Base-by-base conservation (phyloP, 2,329 filamentous ascomycete genomes). In the Colletotrichum ledebouriae region DNA sequence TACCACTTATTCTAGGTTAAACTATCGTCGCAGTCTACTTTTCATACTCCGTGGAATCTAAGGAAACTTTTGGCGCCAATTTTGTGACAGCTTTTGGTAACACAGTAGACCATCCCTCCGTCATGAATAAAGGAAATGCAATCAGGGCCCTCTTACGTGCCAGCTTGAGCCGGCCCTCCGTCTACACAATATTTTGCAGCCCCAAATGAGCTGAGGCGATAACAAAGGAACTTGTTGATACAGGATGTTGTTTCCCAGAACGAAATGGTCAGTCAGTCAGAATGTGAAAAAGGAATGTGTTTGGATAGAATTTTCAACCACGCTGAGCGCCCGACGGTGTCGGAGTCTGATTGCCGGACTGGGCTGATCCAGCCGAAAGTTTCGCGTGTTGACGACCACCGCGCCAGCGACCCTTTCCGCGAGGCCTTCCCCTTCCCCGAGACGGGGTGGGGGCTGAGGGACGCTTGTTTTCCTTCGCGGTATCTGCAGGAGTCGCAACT, bases 391-490 rank as follows among this genome's bases (percentile, higher is more conserved):
- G 53, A 17, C 55, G 55, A 41, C 66, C 55, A 34, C 66, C 66
- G 33, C 66, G 66, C 10, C 55, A 42, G 25, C 66, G 66, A n/a
- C 56, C 42, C 20, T 49, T 34, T 37, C 49, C 61, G 6, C 63
- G 22, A 33, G 22, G n/a, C 20, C 25, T 52, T 50, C 49, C 62
- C 34, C 15, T 41, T 13, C 39, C 39, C n/a, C 65, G 53, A 41
- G 33, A 25, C 1, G 33, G 49, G 10, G 11, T 20, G 2, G 34
- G 20, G 7, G 42, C 41, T 3, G 12, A 52, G 1, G 55, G 17
- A 3, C 22, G 47, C 6, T n/a, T 20, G 10, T 34, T 59, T 34
- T 52, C 49, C 25, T 56, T 53, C 12, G 15, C 49, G 34, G 49
- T 17, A 17, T n/a, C 25, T 34, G 34, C 15, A 29, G 29, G 6